Evolutionary conservation across 768 basidiomycete genomes (phyloP).

Genomic region (Austroboletus festivus): DNA sequence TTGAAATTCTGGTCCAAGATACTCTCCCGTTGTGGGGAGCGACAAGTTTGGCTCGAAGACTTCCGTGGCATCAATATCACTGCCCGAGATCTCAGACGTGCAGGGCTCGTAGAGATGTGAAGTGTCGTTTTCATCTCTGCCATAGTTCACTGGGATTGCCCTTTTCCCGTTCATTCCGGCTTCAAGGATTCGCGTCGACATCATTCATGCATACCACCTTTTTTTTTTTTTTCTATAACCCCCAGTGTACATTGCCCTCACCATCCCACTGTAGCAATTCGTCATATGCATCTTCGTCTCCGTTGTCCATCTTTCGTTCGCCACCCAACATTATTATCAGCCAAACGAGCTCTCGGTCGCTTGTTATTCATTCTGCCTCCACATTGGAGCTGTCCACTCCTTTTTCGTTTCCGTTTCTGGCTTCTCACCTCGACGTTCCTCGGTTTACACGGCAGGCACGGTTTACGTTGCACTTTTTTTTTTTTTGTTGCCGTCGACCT

Average conservation of each 20-base stretch:
- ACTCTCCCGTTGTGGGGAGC: conserved; percentile 46
- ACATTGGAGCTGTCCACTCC: conserved; percentile 17
- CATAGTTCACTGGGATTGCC: neutral
- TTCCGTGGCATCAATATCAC: conserved; percentile 59
- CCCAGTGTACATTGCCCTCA: conserved; percentile 31
- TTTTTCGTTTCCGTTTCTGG: conserved; percentile 2
- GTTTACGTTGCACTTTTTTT: neutral
- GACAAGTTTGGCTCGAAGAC: conserved; percentile 65
- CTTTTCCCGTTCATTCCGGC: neutral
- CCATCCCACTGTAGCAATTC: conserved; percentile 30
- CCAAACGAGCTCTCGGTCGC: neutral
- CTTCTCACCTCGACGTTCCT: neutral
- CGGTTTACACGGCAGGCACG: neutral
- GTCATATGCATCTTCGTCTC: conserved; percentile 26
- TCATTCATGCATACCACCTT: conserved; percentile 22
- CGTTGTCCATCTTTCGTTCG: conserved; percentile 2
- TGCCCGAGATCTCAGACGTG: conserved; percentile 38
- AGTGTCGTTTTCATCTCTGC: neutral
- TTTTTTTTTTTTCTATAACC: conserved; percentile 9
- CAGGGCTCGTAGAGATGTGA: conserved; percentile 23
- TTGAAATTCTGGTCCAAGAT: conserved; percentile 51
- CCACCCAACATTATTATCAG: conserved; percentile 1
- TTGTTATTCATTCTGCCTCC: conserved; percentile 4
- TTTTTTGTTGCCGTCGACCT: conserved; percentile 3
- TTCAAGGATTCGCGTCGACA: conserved; percentile 4